phyloP scores from a whole-genome alignment of 805 yeast species.

The Myxozyma mucilagina region DNA sequence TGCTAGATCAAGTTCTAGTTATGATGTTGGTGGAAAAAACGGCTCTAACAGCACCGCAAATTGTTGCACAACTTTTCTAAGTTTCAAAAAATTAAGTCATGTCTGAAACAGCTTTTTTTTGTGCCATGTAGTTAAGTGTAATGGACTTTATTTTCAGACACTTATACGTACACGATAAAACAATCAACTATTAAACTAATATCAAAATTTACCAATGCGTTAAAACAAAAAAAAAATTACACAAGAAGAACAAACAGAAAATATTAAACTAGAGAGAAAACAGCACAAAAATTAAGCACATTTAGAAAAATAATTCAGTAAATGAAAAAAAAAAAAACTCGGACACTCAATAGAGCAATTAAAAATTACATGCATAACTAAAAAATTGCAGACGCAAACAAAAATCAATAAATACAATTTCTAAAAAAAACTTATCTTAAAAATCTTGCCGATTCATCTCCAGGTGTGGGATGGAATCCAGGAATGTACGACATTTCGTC shows the following conservation, averaged over 20 bases:
- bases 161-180: no score
- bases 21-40: no score
- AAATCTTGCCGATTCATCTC: constrained; percentile 7
- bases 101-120: no score
- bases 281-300: not conserved
- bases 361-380: not conserved
- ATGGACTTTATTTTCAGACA: not conserved
- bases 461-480: constrained; percentile 11
- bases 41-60: no score
- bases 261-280: not conserved
- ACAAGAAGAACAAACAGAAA: not conserved
- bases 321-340: not conserved
- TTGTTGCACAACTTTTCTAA: no score
- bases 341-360: not conserved
- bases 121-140: not conserved
- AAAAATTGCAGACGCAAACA: not conserved
- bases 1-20: no score
- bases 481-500: constrained; percentile 8
- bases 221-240: not conserved
- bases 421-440: not conserved
- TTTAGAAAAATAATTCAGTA: not conserved
- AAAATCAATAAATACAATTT: not conserved
- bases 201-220: not conserved
- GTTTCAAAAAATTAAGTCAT: no score
- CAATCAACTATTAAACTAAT: not conserved